Conservation (phyloP, 768 basidiomycete genomes). For the Kwoniella pini region DNA sequence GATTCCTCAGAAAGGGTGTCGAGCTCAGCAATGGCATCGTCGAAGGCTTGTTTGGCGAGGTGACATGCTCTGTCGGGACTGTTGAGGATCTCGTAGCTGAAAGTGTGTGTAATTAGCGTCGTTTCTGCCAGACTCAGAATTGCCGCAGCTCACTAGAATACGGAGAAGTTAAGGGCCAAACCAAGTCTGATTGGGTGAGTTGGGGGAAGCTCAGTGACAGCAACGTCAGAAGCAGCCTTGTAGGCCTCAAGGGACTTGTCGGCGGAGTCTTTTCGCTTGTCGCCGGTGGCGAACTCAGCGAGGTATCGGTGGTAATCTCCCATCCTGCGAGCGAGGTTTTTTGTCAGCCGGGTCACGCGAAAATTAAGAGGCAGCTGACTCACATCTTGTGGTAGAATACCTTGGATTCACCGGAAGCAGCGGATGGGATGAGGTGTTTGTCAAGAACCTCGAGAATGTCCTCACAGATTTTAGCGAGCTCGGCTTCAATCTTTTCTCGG, state of each 20-base stretch:
- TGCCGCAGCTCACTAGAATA: conserved; percentile 70
- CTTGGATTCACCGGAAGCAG: conserved; percentile 94
- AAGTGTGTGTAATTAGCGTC: neutral
- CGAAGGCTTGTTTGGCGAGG: conserved; percentile 98
- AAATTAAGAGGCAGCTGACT: conserved; percentile 47
- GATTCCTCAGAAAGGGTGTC: conserved; percentile 98
- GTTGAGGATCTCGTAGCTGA: conserved; percentile 92
- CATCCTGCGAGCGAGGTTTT: conserved; percentile 66
- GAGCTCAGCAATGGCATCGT: conserved; percentile 97
- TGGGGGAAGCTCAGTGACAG: conserved; percentile 81
- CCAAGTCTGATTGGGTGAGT: conserved; percentile 98
- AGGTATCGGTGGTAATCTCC: conserved; percentile 99
- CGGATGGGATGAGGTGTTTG: conserved; percentile 94
- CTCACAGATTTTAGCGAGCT: conserved; percentile 97
- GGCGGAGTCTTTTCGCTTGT: conserved; percentile 94
- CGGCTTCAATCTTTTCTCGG: conserved; percentile 95
- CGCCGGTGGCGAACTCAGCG: conserved; percentile 96
- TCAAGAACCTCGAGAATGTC: conserved; percentile 96
- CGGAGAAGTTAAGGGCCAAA: conserved; percentile 98
- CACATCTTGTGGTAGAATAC: conserved; percentile 99
- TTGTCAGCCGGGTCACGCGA: no score
- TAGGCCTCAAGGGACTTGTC: conserved; percentile 89
- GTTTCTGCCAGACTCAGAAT: neutral
- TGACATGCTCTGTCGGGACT: conserved; percentile 97
- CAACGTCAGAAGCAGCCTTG: conserved; percentile 97